A percentile compares a stretch with the other conserved stretches of the same genome.
Conservation (phyloP, 2,329 filamentous ascomycete species). For the Huntiella decipiens region DNA sequence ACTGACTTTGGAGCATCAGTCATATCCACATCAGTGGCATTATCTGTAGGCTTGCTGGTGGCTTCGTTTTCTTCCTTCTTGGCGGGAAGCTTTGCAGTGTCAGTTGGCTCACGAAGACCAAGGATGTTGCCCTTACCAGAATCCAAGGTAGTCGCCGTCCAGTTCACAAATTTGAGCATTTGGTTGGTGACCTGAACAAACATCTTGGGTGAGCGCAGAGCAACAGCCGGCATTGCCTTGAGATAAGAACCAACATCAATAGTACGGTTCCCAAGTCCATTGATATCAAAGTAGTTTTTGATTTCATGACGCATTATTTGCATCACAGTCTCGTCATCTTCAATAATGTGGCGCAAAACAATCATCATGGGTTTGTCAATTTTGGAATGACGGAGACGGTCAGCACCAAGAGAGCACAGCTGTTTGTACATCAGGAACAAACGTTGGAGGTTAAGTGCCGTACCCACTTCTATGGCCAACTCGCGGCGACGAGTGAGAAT, state of each 20-base stretch:
- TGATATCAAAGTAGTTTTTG: constrained; percentile 49
- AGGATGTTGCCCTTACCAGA: constrained; percentile 10
- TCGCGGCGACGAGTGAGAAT: constrained; percentile 67
- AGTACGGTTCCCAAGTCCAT: constrained; percentile 29
- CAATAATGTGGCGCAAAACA: constrained; percentile 77
- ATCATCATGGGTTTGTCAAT: constrained; percentile 53
- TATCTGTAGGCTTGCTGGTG: not conserved
- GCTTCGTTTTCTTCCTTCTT: not conserved
- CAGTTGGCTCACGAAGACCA: constrained; percentile 5
- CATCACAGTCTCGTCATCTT: constrained; percentile 78
- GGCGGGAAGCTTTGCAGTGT: not conserved
- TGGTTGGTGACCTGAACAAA: constrained; percentile 83
- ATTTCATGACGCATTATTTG: constrained; percentile 89
- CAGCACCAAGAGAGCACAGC: constrained; percentile 58
- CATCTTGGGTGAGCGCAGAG: constrained; percentile 61
- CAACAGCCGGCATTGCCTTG: constrained; percentile 58
- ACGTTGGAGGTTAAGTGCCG: constrained; percentile 75
- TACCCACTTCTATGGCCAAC: constrained; percentile 57
- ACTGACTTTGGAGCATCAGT: constrained; percentile 50
- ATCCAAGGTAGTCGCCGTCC: constrained; percentile 5
- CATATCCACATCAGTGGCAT: constrained; percentile 33
- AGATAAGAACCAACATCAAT: constrained; percentile 57
- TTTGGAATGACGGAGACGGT: constrained; percentile 42
- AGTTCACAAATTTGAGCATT: constrained; percentile 37
- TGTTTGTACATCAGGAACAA: constrained; percentile 94